Evolutionary conservation across 1,139 yeast genomes (phyloP).

Genomic region (Kodamaea anthophila): DNA sequence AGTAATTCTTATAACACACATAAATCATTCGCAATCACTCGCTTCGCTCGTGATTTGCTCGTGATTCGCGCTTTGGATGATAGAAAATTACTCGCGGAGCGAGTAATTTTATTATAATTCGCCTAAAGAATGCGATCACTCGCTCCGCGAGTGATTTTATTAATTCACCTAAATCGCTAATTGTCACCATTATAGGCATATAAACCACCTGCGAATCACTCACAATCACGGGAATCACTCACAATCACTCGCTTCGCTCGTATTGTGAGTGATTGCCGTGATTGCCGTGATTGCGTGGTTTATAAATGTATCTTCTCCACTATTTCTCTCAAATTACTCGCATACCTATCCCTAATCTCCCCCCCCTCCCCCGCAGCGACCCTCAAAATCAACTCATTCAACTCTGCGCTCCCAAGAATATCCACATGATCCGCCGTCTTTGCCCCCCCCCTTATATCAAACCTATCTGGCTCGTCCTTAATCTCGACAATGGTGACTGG

Average conservation of each 20-base stretch:
- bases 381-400: constrained; percentile 75
- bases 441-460: constrained; percentile 95
- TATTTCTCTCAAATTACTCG: constrained; percentile 57
- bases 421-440: constrained; percentile 98
- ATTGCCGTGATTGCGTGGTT: not conserved
- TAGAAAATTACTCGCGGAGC: too few relatives aligned
- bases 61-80: too few relatives aligned
- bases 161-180: too few relatives aligned
- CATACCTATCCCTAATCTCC: constrained; percentile 51
- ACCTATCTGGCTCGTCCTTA: constrained; percentile 86
- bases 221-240: not conserved
- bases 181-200: too few relatives aligned
- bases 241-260: not conserved
- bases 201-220: too few relatives aligned
- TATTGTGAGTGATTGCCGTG: too few relatives aligned
- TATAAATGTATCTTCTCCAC: constrained; percentile 38
- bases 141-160: too few relatives aligned
- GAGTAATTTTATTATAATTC: too few relatives aligned
- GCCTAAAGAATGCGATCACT: too few relatives aligned
- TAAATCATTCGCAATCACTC: too few relatives aligned
- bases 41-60: too few relatives aligned
- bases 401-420: constrained; percentile 85
- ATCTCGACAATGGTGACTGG: constrained; percentile 81
- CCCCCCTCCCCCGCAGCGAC: constrained; percentile 81
- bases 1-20: too few relatives aligned